Percentiles rank a stretch among this genome's conserved stretches.
These are phyloP conservation scores for Fusarium algeriense DNA, from an alignment of 2,329 filamentous ascomycete genomes.

Conservation along the genomic window DNA sequence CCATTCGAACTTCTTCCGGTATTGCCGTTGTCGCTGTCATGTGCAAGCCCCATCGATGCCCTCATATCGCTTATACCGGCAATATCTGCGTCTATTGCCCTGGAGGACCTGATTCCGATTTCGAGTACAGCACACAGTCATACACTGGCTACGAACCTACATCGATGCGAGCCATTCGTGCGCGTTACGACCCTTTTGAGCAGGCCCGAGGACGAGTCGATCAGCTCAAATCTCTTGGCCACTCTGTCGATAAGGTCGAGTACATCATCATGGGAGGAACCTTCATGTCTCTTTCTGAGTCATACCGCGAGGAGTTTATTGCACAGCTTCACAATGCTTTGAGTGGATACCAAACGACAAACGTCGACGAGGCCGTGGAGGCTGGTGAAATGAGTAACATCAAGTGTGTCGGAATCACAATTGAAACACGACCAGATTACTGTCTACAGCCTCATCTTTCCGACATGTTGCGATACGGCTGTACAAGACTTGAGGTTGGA, in stretches of 20 bases:
- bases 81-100: conserved; percentile 99
- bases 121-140: conserved; percentile 98
- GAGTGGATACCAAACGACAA: conserved; percentile 92
- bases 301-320: conserved; percentile 94
- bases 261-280: conserved; percentile 99
- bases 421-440: conserved; percentile 97
- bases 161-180: conserved; percentile 97
- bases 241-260: conserved; percentile 98
- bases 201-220: conserved; percentile 96
- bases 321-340: conserved; percentile 96
- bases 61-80: conserved; percentile 97
- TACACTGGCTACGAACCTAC: conserved; percentile 99
- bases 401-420: conserved; percentile 98
- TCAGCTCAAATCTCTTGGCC: conserved; percentile 93
- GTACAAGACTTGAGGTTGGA: conserved; percentile 92
- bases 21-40: conserved; percentile 99
- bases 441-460: conserved; percentile 95
- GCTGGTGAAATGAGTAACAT: conserved; percentile 96
- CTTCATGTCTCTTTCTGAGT: conserved; percentile 94
- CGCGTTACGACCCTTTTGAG: conserved; percentile 97
- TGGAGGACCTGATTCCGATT: conserved; percentile 96
- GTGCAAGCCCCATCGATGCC: conserved; percentile 98
- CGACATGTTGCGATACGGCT: conserved; percentile 97
- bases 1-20: conserved; percentile 93
- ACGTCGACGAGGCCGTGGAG: conserved; percentile 94